Evolutionary conservation across 148 eudicot species (phyloP).

Genomic region (Vaccinium darrowii): DNA sequence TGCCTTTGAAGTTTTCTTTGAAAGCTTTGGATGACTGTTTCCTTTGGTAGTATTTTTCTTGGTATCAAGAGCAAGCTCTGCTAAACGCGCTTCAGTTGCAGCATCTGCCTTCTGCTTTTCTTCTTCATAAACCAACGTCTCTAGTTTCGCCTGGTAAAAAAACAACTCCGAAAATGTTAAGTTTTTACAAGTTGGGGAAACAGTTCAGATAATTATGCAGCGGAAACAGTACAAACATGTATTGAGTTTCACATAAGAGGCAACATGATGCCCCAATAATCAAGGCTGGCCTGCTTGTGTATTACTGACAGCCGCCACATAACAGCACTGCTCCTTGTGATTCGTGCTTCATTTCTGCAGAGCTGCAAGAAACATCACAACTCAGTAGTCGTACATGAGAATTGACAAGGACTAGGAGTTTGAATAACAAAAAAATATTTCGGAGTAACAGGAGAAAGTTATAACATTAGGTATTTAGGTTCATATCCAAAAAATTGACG

Average conservation of each 20-base stretch:
- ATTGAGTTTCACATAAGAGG: background rate
- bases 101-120: conserved; percentile 83
- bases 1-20: conserved; percentile 24
- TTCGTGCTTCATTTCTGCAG: background rate
- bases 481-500: background rate
- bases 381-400: background rate
- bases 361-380: conserved; percentile 13
- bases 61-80: conserved; percentile 76
- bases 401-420: background rate
- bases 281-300: background rate
- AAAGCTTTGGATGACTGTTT: conserved; percentile 36
- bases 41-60: conserved; percentile 38
- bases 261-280: background rate
- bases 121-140: conserved; percentile 66
- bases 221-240: no score
- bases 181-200: background rate
- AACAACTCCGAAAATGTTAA: background rate
- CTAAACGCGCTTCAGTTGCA: conserved; percentile 70
- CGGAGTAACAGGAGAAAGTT: background rate
- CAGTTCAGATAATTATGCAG: no score
- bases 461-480: background rate
- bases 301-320: background rate
- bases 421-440: background rate
- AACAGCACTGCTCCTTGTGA: background rate
- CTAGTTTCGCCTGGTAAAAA: conserved; percentile 55